These are phyloP conservation scores for Yamadazyma trypodendri DNA, from an alignment of 1,139 yeast genomes.

Conservation along the genomic window DNA sequence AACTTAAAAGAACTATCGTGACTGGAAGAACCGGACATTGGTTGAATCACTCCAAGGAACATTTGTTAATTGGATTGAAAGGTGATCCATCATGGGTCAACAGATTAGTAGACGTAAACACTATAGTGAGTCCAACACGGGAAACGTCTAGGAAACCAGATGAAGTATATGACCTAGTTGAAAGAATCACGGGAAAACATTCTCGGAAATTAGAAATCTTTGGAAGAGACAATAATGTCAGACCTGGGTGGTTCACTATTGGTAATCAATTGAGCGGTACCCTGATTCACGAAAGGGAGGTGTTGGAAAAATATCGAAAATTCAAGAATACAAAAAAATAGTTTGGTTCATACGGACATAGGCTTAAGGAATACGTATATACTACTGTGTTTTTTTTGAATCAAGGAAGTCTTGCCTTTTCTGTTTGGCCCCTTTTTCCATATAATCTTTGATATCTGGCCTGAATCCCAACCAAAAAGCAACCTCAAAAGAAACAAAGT, in stretches of 20 bases:
- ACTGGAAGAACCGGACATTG: constrained; percentile 97
- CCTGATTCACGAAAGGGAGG: constrained; percentile 58
- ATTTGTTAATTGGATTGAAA: constrained; percentile 77
- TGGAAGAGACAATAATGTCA: constrained; percentile 80
- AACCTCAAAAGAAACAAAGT: constrained; percentile 78
- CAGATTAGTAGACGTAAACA: constrained; percentile 65
- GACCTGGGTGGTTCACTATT: constrained; percentile 90
- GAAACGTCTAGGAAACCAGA: constrained; percentile 92
- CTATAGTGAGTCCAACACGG: constrained; percentile 78
- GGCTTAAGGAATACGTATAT: neutral
- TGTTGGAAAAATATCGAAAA: constrained; percentile 36
- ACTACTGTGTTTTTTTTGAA: constrained; percentile 1
- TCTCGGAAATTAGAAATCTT: constrained; percentile 83
- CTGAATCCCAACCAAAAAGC: constrained; percentile 66
- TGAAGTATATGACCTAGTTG: constrained; percentile 82
- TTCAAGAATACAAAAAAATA: constrained; percentile 12
- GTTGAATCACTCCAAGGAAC: constrained; percentile 94
- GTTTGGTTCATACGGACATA: neutral
- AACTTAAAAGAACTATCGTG: constrained; percentile 80
- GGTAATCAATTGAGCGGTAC: constrained; percentile 78
- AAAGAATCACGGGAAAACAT: constrained; percentile 72
- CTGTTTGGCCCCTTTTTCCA: constrained; percentile 53
- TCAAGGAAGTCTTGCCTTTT: constrained; percentile 24
- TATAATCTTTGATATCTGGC: constrained; percentile 49
- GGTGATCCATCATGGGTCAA: constrained; percentile 79